Conservation (phyloP, 2,329 filamentous ascomycete genomes). For the Phialemoniopsis sp. region DNA sequence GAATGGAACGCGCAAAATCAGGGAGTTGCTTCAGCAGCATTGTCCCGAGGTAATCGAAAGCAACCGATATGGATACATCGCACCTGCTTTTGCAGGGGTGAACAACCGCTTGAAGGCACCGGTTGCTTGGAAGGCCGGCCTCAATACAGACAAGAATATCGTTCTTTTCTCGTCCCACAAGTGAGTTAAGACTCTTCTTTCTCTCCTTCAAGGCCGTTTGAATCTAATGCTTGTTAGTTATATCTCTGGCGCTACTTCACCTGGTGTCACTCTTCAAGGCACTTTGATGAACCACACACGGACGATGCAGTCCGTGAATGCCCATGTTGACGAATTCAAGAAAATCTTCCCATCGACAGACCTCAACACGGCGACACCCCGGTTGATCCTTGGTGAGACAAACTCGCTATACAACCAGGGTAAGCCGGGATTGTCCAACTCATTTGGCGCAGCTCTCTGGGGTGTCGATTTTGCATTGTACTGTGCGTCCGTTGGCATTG, state of each 20-base stretch:
- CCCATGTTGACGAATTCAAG: constrained; percentile 12
- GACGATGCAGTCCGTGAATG: constrained; percentile 24
- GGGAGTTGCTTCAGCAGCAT: constrained; percentile 32
- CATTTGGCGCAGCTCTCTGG: constrained; percentile 45
- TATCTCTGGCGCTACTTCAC: constrained; percentile 25
- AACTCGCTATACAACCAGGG: constrained; percentile 36
- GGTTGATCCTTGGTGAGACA: constrained; percentile 41
- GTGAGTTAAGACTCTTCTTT: constrained; percentile 26
- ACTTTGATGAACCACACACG: constrained; percentile 29
- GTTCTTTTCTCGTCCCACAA: constrained; percentile 56
- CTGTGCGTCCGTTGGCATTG: constrained; percentile 5
- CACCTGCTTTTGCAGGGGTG: constrained; percentile 53
- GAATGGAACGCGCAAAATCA: constrained; percentile 47
- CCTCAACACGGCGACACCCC: constrained; percentile 27
- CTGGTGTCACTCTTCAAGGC: constrained; percentile 30
- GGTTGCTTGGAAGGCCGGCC: constrained; percentile 46
- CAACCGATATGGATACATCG: constrained; percentile 43
- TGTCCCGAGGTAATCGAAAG: constrained; percentile 43
- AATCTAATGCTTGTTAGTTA: constrained; percentile 7
- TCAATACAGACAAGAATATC: constrained; percentile 44
- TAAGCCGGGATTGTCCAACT: constrained; percentile 35
- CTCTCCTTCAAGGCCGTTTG: no score
- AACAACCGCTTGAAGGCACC: constrained; percentile 46
- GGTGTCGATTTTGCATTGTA: constrained; percentile 31
- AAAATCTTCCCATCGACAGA: constrained; percentile 22